Evolutionary conservation across 148 eudicot genomes (phyloP).

Genomic region (Vaccinium myrtillus): DNA sequence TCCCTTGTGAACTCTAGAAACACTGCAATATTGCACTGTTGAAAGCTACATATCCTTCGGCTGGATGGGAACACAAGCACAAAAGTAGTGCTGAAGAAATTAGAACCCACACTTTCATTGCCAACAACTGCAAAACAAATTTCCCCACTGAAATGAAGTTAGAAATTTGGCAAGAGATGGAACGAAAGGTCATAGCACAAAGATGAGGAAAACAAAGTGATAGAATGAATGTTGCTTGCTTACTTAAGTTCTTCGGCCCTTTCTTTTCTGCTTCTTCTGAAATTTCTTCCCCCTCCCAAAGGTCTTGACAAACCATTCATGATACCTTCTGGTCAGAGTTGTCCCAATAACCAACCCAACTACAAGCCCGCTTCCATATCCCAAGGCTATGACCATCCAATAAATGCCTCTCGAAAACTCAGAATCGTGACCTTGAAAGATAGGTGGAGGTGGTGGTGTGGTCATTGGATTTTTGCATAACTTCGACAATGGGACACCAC

Average conservation of each 20-base stretch:
- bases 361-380: not conserved
- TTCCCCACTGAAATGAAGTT: too few species aligned
- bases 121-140: too few species aligned
- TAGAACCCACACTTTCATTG: too few species aligned
- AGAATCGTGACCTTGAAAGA: not conserved
- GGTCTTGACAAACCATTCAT: not conserved
- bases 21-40: not conserved
- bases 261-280: not conserved
- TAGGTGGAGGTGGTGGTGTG: not conserved
- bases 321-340: not conserved
- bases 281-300: not conserved
- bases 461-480: conserved; percentile 11
- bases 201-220: too few species aligned
- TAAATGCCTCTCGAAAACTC: not conserved
- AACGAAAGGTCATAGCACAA: too few species aligned
- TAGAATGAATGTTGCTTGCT: not conserved
- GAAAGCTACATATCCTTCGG: too few species aligned
- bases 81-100: too few species aligned
- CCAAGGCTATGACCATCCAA: not conserved
- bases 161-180: too few species aligned
- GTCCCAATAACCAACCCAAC: not conserved
- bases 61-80: too few species aligned
- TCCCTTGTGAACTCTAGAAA: too few species aligned
- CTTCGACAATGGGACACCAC: conserved; percentile 32
- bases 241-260: not conserved